phyloP scores from a whole-genome alignment of 257 asterid species.

The Capsicum rhomboideum region DNA sequence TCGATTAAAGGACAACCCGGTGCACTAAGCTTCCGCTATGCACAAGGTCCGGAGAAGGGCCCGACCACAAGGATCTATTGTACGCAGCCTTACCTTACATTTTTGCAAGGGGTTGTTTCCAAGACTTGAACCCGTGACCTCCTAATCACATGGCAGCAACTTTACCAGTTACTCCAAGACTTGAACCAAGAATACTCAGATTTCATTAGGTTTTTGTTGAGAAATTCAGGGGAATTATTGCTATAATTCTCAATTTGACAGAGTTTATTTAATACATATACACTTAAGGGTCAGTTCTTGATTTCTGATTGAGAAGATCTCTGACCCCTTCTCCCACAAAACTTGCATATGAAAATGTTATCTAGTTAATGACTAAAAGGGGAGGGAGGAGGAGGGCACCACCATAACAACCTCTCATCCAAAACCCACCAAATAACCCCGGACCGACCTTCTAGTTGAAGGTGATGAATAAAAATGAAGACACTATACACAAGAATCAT shows the following conservation, averaged over 20 bases:
- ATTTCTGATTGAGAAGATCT: slow-evolving; percentile 9
- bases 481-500: slow-evolving; percentile 12
- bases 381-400: slow-evolving; percentile 88
- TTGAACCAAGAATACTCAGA: not conserved
- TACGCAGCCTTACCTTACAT: too few species aligned
- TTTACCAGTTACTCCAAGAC: too few species aligned
- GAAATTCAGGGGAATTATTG: not conserved
- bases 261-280: not conserved
- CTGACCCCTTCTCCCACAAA: slow-evolving; percentile 10
- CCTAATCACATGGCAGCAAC: too few species aligned
- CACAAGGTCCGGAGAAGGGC: too few species aligned
- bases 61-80: too few species aligned
- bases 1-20: too few species aligned
- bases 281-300: slow-evolving; percentile 9
- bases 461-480: not conserved
- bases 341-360: slow-evolving; percentile 10
- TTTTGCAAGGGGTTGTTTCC: too few species aligned
- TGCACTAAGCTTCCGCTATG: too few species aligned
- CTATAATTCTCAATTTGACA: not conserved
- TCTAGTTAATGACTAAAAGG: slow-evolving; percentile 27
- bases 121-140: too few species aligned
- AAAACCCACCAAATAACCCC: slow-evolving; percentile 26
- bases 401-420: slow-evolving; percentile 89
- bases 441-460: not conserved
- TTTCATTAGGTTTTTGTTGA: not conserved